These are phyloP conservation scores for Termitomyces sp. DNA, from an alignment of 768 basidiomycete genomes.

Conservation along the genomic window DNA sequence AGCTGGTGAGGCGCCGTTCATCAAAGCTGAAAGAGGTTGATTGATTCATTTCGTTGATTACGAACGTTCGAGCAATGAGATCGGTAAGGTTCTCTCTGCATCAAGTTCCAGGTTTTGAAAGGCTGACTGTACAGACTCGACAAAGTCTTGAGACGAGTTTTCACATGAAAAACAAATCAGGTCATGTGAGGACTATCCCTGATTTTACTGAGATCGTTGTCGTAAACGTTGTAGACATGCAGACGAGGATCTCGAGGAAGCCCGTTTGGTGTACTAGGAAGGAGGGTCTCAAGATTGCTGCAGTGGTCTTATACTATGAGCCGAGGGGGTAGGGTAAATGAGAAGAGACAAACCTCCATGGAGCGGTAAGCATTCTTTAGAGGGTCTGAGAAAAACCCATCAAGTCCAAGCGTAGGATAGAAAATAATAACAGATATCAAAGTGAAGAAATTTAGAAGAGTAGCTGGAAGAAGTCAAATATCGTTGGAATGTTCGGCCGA, in stretches of 20 bases:
- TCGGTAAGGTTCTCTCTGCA: slow-evolving; percentile 35
- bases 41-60: slow-evolving; percentile 19
- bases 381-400: too few relatives aligned
- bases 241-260: slow-evolving; percentile 35
- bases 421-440: too few relatives aligned
- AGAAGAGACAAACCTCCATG: too few relatives aligned
- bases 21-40: slow-evolving; percentile 26
- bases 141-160: slow-evolving; percentile 28
- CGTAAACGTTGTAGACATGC: slow-evolving; percentile 50
- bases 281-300: background rate
- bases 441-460: too few relatives aligned
- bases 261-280: slow-evolving; percentile 14
- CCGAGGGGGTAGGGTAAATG: too few relatives aligned
- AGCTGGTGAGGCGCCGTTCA: slow-evolving; percentile 26
- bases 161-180: slow-evolving; percentile 36
- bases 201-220: slow-evolving; percentile 46
- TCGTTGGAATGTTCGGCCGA: too few relatives aligned
- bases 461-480: too few relatives aligned
- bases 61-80: slow-evolving; percentile 29
- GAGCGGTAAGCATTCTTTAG: too few relatives aligned
- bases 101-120: slow-evolving; percentile 40
- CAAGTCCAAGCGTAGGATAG: too few relatives aligned
- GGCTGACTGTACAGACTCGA: slow-evolving; percentile 38
- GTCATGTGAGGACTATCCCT: slow-evolving; percentile 28
- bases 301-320: too few relatives aligned